A percentile compares a stretch with the other conserved stretches of the same genome.
phyloP scores from a whole-genome alignment of 257 asterid genomes.

The Buddleja alternifolia region DNA sequence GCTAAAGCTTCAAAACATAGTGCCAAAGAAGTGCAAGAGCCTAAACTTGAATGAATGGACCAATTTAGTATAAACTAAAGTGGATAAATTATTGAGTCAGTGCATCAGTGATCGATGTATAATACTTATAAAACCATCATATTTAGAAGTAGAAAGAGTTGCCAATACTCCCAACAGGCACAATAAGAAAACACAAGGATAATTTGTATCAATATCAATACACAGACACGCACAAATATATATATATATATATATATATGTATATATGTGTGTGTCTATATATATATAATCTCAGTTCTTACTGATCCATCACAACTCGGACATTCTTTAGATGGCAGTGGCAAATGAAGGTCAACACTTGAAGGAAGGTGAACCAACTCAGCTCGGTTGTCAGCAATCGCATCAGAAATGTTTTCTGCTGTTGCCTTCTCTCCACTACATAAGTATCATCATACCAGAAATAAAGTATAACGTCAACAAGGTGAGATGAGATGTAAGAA shows the following conservation, averaged over 20 bases:
- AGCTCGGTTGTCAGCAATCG: slow-evolving; percentile 88
- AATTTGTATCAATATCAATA: slow-evolving; percentile 17
- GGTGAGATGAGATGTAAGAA: neutral
- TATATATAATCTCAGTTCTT: slow-evolving; percentile 37
- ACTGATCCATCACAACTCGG: slow-evolving; percentile 93
- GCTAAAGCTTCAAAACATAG: slow-evolving; percentile 14
- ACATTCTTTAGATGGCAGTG: slow-evolving; percentile 88
- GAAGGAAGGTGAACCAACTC: slow-evolving; percentile 94
- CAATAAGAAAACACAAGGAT: slow-evolving; percentile 16
- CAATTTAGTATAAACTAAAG: slow-evolving; percentile 3
- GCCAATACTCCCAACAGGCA: slow-evolving; percentile 20
- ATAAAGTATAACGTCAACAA: slow-evolving; percentile 15
- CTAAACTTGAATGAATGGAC: slow-evolving; percentile 15
- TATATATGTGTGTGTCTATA: too few species aligned
- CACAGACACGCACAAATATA: too few species aligned
- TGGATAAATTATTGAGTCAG: slow-evolving; percentile 8
- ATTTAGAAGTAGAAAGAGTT: neutral
- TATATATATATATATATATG: too few species aligned
- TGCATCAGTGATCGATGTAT: slow-evolving; percentile 21
- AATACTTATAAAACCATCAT: neutral
- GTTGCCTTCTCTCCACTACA: slow-evolving; percentile 97
- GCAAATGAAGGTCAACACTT: slow-evolving; percentile 68
- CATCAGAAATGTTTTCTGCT: slow-evolving; percentile 85
- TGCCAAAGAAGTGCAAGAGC: slow-evolving; percentile 9
- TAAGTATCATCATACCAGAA: slow-evolving; percentile 26